A percentile compares a stretch with the other conserved stretches of the same genome.
phyloP scores from a whole-genome alignment of 345 rosid species.

The Hibiscus mutabilis region DNA sequence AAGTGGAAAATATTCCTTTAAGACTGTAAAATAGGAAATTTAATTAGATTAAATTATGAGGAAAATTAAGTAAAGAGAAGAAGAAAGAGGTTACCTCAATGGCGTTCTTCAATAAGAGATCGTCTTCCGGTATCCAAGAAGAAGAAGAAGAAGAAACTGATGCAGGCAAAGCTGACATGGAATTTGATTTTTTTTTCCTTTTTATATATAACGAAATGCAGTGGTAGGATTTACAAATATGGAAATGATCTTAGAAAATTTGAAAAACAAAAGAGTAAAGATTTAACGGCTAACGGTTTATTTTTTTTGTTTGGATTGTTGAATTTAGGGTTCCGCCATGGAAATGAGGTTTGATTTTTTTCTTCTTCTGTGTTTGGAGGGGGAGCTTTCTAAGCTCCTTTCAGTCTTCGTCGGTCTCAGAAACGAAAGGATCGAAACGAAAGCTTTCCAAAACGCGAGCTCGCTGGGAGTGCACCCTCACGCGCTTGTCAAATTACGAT shows the following conservation, averaged over 20 bases:
- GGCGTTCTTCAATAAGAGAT: conserved; percentile 55
- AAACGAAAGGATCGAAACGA: background rate
- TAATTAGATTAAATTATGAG: background rate
- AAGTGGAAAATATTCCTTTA: background rate
- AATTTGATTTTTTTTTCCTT: background rate
- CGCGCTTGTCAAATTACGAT: background rate
- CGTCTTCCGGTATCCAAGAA: conserved; percentile 62
- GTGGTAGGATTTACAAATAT: background rate
- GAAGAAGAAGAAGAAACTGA: conserved; percentile 33
- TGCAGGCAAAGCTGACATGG: conserved; percentile 35
- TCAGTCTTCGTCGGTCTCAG: conserved; percentile 1
- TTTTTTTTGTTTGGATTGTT: background rate
- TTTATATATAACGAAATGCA: background rate
- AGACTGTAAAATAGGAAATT: background rate
- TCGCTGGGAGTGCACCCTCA: background rate
- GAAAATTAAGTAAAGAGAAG: background rate
- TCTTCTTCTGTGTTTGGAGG: background rate
- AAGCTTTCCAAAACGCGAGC: background rate
- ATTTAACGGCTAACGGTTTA: background rate
- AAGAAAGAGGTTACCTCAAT: conserved; percentile 43
- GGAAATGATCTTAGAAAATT: background rate
- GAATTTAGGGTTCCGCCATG: conserved; percentile 11
- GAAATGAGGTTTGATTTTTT: conserved; percentile 1
- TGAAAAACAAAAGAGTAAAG: no score
- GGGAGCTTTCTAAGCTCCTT: background rate